Conservation (phyloP, 2,329 filamentous ascomycete genomes). For the Pyricularia sp. region DNA sequence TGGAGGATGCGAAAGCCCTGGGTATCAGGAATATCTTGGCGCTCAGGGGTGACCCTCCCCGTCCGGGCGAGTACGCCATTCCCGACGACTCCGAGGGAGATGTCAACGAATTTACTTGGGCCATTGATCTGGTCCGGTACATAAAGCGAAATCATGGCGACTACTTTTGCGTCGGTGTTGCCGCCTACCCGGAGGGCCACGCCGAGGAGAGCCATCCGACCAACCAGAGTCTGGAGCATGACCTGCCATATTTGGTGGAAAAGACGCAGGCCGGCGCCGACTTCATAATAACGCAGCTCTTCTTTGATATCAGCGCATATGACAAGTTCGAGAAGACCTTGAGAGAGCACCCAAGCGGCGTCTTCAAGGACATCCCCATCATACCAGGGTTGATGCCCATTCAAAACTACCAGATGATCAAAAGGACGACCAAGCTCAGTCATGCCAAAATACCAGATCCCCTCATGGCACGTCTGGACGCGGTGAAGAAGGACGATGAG, state of each 20-base stretch:
- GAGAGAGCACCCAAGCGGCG: constrained; percentile 71
- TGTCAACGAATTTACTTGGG: constrained; percentile 72
- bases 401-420: constrained; percentile 93
- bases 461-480: constrained; percentile 61
- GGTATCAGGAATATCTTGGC: constrained; percentile 93
- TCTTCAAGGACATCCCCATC: constrained; percentile 79
- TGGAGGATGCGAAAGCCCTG: constrained; percentile 82
- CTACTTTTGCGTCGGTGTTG: constrained; percentile 94
- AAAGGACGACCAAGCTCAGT: constrained; percentile 86
- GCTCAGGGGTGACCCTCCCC: constrained; percentile 80
- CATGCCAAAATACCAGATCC: constrained; percentile 71
- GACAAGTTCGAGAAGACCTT: constrained; percentile 68
- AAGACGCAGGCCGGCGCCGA: constrained; percentile 89
- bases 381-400: constrained; percentile 96
- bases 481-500: constrained; percentile 70
- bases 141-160: constrained; percentile 80
- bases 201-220: constrained; percentile 78
- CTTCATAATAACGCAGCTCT: constrained; percentile 97
- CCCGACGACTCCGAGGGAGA: constrained; percentile 44
- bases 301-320: constrained; percentile 84
- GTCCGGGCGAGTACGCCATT: constrained; percentile 77
- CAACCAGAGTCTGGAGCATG: constrained; percentile 61
- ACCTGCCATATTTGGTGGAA: constrained; percentile 81
- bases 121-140: constrained; percentile 80
- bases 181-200: constrained; percentile 91